Percentiles rank a stretch among this genome's conserved stretches.
These are phyloP conservation scores for Elsinoe batatas DNA, from an alignment of 2,329 filamentous ascomycete genomes.

Conservation along the genomic window DNA sequence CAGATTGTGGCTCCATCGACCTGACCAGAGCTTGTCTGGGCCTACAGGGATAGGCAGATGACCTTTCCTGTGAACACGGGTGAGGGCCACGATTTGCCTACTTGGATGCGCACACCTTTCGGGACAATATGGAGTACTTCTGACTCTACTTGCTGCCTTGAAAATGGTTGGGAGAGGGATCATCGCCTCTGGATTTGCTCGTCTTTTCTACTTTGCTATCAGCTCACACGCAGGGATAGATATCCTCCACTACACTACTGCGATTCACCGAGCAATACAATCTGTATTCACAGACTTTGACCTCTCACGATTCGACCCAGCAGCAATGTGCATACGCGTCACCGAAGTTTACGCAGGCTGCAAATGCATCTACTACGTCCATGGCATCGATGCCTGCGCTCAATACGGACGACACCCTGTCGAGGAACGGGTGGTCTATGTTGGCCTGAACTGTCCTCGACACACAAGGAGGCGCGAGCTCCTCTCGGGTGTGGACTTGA, in stretches of 20 bases:
- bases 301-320: not conserved
- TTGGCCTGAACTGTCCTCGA: slow-evolving; percentile 14
- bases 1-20: slow-evolving; percentile 1
- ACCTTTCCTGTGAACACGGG: not conserved
- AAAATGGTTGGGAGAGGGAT: not conserved
- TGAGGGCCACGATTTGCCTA: not conserved
- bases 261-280: no score
- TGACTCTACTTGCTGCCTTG: not conserved
- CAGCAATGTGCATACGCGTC: slow-evolving; percentile 17
- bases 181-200: not conserved
- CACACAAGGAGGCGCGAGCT: slow-evolving; percentile 8
- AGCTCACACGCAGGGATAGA: not conserved
- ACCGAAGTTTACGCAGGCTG: slow-evolving; percentile 15
- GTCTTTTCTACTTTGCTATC: not conserved
- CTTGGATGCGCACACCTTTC: not conserved
- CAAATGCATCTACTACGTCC: slow-evolving; percentile 15
- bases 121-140: not conserved
- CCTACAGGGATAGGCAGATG: not conserved
- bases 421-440: slow-evolving; percentile 14
- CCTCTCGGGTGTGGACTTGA: not conserved
- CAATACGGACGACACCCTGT: slow-evolving; percentile 14
- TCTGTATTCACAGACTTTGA: no score
- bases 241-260: not conserved
- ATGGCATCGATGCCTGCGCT: slow-evolving; percentile 15
- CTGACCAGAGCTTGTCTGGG: not conserved